These are phyloP conservation scores for Aspergillus hortae DNA, from an alignment of 2,329 filamentous ascomycete genomes.

Conservation along the genomic window DNA sequence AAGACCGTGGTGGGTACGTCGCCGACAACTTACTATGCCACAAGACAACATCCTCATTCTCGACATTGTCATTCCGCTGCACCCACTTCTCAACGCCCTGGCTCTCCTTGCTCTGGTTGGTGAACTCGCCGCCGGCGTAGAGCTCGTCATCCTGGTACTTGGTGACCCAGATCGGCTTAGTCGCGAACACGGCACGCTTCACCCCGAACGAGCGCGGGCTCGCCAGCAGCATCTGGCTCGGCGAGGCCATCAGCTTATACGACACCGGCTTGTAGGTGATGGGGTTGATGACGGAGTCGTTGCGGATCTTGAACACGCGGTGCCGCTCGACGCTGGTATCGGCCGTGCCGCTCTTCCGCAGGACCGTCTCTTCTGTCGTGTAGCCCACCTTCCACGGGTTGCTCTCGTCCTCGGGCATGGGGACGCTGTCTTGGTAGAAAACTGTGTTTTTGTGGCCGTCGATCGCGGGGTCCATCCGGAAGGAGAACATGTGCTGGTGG, in stretches of 20 bases:
- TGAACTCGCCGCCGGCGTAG: constrained; percentile 51
- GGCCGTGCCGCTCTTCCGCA: constrained; percentile 49
- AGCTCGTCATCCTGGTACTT: constrained; percentile 52
- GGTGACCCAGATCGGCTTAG: constrained; percentile 55
- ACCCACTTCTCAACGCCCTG: constrained; percentile 53
- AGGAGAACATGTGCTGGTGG: constrained; percentile 75
- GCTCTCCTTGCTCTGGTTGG: constrained; percentile 51
- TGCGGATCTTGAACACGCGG: constrained; percentile 53
- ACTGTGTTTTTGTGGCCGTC: constrained; percentile 56
- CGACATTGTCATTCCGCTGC: constrained; percentile 44
- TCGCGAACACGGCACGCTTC: constrained; percentile 49
- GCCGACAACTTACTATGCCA: constrained; percentile 34
- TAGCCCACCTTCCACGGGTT: constrained; percentile 64
- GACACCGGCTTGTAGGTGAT: constrained; percentile 45
- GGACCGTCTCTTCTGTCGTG: constrained; percentile 49
- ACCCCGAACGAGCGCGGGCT: constrained; percentile 43
- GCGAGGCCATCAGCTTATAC: constrained; percentile 49
- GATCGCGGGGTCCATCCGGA: constrained; percentile 60
- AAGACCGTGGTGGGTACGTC: not conserved
- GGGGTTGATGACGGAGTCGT: constrained; percentile 44
- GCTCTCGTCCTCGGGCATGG: constrained; percentile 49
- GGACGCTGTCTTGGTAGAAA: constrained; percentile 54
- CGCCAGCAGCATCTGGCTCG: constrained; percentile 50
- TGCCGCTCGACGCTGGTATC: constrained; percentile 51
- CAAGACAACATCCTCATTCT: constrained; percentile 44